These are phyloP conservation scores for Dendrocalamus latiflorus DNA, from an alignment of 202 grass and related monocot genomes.

Conservation along the genomic window DNA sequence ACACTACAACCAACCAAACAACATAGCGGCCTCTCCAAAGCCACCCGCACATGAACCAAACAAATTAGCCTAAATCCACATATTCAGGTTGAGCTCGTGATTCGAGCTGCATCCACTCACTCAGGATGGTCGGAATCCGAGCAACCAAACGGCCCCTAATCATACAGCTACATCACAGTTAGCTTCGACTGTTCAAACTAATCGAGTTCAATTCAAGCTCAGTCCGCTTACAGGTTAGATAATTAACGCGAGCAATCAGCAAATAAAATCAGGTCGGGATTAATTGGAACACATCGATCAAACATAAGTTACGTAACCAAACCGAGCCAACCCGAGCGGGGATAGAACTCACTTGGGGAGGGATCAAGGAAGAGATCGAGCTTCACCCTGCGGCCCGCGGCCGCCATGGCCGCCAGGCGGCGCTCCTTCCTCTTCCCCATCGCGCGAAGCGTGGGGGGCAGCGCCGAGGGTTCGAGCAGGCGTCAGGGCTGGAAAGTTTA, in stretches of 20 bases:
- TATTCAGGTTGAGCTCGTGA: not conserved
- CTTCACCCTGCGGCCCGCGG: constrained; percentile 82
- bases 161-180: not conserved
- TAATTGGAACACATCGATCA: not conserved
- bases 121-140: not conserved
- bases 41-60: not conserved
- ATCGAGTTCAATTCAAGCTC: not conserved
- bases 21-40: not conserved
- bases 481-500: no score
- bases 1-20: not conserved
- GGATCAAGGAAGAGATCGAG: constrained; percentile 90
- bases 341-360: constrained; percentile 40
- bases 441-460: constrained; percentile 14
- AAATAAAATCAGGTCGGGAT: not conserved
- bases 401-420: constrained; percentile 63
- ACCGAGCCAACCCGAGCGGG: not conserved
- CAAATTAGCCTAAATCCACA: not conserved
- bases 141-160: not conserved
- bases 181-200: not conserved
- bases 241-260: not conserved
- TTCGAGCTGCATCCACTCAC: not conserved
- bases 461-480: no score
- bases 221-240: not conserved
- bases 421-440: constrained; percentile 99
- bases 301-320: not conserved